Base-by-base conservation (phyloP, 2,329 filamentous ascomycete species). In the Sarocladium brachiariae region DNA sequence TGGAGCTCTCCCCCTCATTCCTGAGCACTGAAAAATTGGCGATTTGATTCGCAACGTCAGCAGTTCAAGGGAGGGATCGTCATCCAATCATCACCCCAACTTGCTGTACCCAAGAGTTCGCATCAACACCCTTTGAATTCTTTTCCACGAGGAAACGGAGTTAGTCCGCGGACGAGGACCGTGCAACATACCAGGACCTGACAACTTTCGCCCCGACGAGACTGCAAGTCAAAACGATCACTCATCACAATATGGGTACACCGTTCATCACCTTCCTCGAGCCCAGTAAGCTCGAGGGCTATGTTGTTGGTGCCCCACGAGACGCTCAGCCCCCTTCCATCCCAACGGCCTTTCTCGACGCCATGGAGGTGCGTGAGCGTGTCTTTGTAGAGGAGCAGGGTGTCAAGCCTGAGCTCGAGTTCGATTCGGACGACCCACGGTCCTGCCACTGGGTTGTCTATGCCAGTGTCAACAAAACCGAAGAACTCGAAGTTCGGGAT, bases 381-480 rank as follows among this genome's bases (percentile, higher is more conserved):
- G 82, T 86, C 50, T 86, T 83, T 58, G 77, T 85, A 21, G 33
- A 68, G 7, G 83, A 85, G 59, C 82, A 86, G 59, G 58, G 66
- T 0, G 70, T 81, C 13, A 73, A 78, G 0, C 66, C 81, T 1
- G 81, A 86, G 33, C 80, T 82, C 56, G 91, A 97, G 65, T 77
- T 89, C 56, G 92, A 96, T 70, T 70, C 75, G 1, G 89, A 96
- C 63, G 92, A 97, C 65, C 57, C 76, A 1, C 79, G 87, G 31
- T 84, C 82, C 57, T 92, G 84, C 69, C 90, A 96, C 67, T 96
- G 89, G 87, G 84, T 96, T 25, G 74, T 84, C n/a, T 96, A 95
- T 66, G 81, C 81, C 45, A 82, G 76, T 14, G 75, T 86, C 51
- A 76, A 77, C 50, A 71, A 67, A 46, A 68, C 64, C 3, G 66